phyloP scores from a whole-genome alignment of 192 early-diverging fungal genomes.

The Globomyces pollinis-pini region DNA sequence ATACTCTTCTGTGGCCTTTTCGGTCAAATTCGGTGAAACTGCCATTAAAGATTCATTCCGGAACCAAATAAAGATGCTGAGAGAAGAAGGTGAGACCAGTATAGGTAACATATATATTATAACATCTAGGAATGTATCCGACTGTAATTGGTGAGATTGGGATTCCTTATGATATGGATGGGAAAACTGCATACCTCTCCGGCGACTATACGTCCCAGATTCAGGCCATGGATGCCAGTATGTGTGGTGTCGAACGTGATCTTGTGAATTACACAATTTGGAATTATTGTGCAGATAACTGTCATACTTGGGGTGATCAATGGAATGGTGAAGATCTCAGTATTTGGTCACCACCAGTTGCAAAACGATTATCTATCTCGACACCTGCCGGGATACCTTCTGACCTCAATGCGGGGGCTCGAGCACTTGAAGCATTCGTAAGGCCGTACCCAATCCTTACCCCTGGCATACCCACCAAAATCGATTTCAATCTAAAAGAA shows the following conservation, averaged over 20 bases:
- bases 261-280: constrained; percentile 70
- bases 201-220: constrained; percentile 58
- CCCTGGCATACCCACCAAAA: constrained; percentile 17
- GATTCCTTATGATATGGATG: constrained; percentile 71
- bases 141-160: constrained; percentile 68
- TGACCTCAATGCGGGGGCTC: constrained; percentile 24
- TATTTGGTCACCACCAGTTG: constrained; percentile 17
- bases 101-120: constrained; percentile 14
- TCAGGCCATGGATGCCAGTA: constrained; percentile 59
- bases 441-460: constrained; percentile 24
- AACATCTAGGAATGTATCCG: constrained; percentile 51
- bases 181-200: constrained; percentile 45
- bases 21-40: constrained; percentile 62
- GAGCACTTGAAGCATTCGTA: constrained; percentile 24
- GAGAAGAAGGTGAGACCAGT: constrained; percentile 7
- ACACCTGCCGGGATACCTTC: not conserved
- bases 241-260: constrained; percentile 55
- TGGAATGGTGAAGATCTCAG: constrained; percentile 78
- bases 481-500: constrained; percentile 18
- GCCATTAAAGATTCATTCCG: constrained; percentile 58
- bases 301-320: constrained; percentile 61
- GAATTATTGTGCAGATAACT: constrained; percentile 72
- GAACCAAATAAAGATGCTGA: constrained; percentile 22
- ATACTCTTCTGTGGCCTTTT: constrained; percentile 41
- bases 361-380: not conserved